Evolutionary conservation across 2,329 filamentous ascomycete species (phyloP).

Genomic region (Chalara sp.): DNA sequence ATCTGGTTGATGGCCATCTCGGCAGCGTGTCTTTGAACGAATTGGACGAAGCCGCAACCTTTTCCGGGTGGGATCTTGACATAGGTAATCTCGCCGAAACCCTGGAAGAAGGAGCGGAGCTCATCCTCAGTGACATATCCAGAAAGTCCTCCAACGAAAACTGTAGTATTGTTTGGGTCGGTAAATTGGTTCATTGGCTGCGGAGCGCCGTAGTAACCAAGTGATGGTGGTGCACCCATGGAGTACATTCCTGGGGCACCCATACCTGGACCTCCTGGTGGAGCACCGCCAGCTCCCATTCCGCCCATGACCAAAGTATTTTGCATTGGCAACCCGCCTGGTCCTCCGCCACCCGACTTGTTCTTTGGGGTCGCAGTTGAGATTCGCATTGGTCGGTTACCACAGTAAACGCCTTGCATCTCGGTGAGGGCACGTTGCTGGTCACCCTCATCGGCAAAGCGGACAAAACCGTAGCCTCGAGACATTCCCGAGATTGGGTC

Average conservation of each 20-base stretch:
- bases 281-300: conserved; percentile 31
- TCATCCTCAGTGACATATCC: conserved; percentile 99
- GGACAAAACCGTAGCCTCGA: conserved; percentile 94
- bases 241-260: conserved; percentile 50
- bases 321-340: conserved; percentile 42
- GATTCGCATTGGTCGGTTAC: conserved; percentile 97
- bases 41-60: conserved; percentile 98
- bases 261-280: not conserved
- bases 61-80: conserved; percentile 99
- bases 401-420: conserved; percentile 99
- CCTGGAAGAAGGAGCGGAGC: conserved; percentile 99
- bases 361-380: conserved; percentile 98
- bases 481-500: conserved; percentile 97
- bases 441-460: conserved; percentile 91
- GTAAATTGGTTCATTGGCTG: conserved; percentile 99
- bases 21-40: conserved; percentile 95
- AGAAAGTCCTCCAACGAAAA: conserved; percentile 94
- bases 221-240: conserved; percentile 56
- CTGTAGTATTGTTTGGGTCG: conserved; percentile 98
- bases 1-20: conserved; percentile 99
- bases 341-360: conserved; percentile 47
- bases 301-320: conserved; percentile 37
- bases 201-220: conserved; percentile 60
- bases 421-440: conserved; percentile 93
- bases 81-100: conserved; percentile 98